These are phyloP conservation scores for Halophytophthora batemanensis DNA, from an alignment of 352 stramenopile species.

Conservation along the genomic window DNA sequence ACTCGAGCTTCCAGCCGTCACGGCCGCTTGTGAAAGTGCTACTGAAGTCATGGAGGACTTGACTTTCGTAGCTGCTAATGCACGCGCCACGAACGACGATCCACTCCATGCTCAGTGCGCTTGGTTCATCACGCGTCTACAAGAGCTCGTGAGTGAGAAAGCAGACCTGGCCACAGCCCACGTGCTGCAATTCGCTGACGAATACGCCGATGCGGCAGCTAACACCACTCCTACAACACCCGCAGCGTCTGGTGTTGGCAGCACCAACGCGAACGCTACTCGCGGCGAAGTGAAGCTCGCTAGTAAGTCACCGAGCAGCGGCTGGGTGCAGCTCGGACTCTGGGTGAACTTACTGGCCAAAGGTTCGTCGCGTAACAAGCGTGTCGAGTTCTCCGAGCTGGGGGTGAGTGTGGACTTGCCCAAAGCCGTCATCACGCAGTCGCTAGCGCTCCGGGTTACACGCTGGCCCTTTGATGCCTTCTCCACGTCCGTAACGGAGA, in stretches of 20 bases:
- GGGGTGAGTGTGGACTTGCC: conserved; percentile 68
- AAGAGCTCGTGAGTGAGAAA: conserved; percentile 58
- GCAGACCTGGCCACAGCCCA: conserved; percentile 61
- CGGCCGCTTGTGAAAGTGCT: conserved; percentile 48
- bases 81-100: conserved; percentile 51
- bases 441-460: conserved; percentile 58
- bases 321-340: conserved; percentile 52
- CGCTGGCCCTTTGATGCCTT: conserved; percentile 61
- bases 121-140: conserved; percentile 48
- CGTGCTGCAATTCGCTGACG: conserved; percentile 70
- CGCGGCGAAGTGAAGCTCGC: conserved; percentile 69
- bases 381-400: conserved; percentile 69
- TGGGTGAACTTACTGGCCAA: conserved; percentile 79
- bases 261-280: conserved; percentile 22
- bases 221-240: background rate
- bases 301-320: conserved; percentile 31
- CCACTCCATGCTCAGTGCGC: conserved; percentile 35
- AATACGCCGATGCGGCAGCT: conserved; percentile 56
- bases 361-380: conserved; percentile 69
- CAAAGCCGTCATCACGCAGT: conserved; percentile 76
- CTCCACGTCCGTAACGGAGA: too few species aligned
- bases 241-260: too few species aligned
- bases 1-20: conserved; percentile 30
- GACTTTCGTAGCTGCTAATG: conserved; percentile 48
- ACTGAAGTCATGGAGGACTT: conserved; percentile 63